These are phyloP conservation scores for Pulveroboletus sp. DNA, from an alignment of 768 basidiomycete species.

Conservation along the genomic window DNA sequence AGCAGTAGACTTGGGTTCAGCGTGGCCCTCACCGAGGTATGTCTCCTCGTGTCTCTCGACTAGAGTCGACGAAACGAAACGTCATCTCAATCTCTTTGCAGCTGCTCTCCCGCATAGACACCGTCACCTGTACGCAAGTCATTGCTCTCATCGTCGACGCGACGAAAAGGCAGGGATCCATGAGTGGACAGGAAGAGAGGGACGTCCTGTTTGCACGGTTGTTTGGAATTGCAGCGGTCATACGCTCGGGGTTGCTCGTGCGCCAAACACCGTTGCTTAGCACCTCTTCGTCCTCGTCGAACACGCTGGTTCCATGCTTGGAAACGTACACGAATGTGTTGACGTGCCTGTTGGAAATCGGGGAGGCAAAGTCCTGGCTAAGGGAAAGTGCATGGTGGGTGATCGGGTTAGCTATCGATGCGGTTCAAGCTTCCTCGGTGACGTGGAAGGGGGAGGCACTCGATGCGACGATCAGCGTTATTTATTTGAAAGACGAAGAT, in stretches of 20 bases:
- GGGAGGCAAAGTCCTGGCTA: slow-evolving; percentile 85
- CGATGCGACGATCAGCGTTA: slow-evolving; percentile 40
- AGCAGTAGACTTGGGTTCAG: slow-evolving; percentile 93
- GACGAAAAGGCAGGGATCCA: slow-evolving; percentile 67
- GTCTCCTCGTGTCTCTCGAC: slow-evolving; percentile 15
- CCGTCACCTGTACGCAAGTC: slow-evolving; percentile 74
- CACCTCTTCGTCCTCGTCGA: slow-evolving; percentile 52
- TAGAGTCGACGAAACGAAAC: neutral
- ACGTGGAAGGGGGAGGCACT: slow-evolving; percentile 70
- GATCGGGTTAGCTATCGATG: slow-evolving; percentile 58
- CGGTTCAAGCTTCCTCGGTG: slow-evolving; percentile 51
- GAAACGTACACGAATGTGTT: slow-evolving; percentile 57
- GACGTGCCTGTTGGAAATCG: slow-evolving; percentile 57
- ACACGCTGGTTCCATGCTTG: slow-evolving; percentile 50
- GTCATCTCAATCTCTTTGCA: slow-evolving; percentile 27
- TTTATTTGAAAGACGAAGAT: slow-evolving; percentile 37
- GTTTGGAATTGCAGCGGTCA: slow-evolving; percentile 81
- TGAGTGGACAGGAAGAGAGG: slow-evolving; percentile 88
- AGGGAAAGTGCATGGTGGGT: slow-evolving; percentile 90
- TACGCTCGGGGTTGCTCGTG: slow-evolving; percentile 80
- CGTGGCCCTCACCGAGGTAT: slow-evolving; percentile 90
- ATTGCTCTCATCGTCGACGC: slow-evolving; percentile 67
- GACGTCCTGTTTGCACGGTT: slow-evolving; percentile 89
- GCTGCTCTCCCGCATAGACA: slow-evolving; percentile 75
- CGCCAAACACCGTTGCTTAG: slow-evolving; percentile 51